phyloP scores from a whole-genome alignment of 2,329 filamentous ascomycete species.

The Pezicula neosporulosa region DNA sequence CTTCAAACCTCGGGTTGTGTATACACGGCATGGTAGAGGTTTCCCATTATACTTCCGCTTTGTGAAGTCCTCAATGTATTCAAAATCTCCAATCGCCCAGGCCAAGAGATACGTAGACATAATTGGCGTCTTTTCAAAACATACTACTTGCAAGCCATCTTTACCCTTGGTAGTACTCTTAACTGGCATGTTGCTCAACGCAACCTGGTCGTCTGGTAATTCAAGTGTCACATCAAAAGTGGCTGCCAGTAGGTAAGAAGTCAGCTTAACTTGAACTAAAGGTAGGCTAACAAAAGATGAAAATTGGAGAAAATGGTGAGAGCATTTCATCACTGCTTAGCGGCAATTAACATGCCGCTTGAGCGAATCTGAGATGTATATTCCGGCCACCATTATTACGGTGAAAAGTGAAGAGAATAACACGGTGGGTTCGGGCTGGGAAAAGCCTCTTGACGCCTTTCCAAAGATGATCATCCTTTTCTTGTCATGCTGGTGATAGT shows the following conservation, averaged over 20 bases:
- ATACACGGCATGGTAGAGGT: conserved; percentile 88
- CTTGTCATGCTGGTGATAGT: no score
- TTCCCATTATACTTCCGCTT: conserved; percentile 88
- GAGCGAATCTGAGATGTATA: no score
- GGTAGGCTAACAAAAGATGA: no score
- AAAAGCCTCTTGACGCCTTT: no score
- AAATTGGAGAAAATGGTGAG: no score
- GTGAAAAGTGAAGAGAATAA: no score
- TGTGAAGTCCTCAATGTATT: conserved; percentile 91
- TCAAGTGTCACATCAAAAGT: conserved; percentile 94
- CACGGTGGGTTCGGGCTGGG: no score
- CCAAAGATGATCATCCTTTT: no score
- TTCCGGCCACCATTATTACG: no score
- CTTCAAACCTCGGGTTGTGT: conserved; percentile 91
- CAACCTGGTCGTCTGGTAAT: conserved; percentile 82
- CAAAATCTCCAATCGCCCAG: conserved; percentile 95
- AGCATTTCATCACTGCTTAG: no score
- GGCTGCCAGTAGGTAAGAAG: conserved; percentile 37
- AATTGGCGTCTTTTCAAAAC: conserved; percentile 78
- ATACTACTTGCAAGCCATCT: conserved; percentile 68
- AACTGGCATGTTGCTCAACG: conserved; percentile 93
- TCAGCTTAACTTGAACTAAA: no score
- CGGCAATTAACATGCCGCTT: no score
- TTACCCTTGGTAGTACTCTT: conserved; percentile 59
- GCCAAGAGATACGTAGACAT: conserved; percentile 93